Conservation (phyloP, 2,329 filamentous ascomycete genomes). For the Alternaria sp. region DNA sequence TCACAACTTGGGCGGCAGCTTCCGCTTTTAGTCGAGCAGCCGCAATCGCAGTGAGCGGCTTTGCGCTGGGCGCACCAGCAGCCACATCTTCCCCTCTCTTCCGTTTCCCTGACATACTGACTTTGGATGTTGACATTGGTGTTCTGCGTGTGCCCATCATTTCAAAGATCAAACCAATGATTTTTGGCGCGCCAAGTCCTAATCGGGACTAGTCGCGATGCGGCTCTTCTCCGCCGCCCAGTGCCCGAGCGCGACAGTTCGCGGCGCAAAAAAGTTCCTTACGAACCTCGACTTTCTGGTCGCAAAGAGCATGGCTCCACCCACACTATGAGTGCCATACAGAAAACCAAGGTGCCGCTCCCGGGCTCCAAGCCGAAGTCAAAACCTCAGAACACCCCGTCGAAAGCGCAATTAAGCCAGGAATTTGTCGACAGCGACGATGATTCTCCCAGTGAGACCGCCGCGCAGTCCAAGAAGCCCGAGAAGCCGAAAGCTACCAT, state of each 20-base stretch:
- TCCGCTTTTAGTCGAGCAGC: slow-evolving; percentile 40
- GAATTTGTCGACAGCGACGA: slow-evolving; percentile 46
- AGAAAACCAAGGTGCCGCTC: slow-evolving; percentile 44
- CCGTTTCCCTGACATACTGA: slow-evolving; percentile 41
- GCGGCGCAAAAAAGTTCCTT: slow-evolving; percentile 39
- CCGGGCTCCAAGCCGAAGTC: slow-evolving; percentile 38
- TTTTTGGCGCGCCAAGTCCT: slow-evolving; percentile 8
- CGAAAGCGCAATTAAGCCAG: slow-evolving; percentile 41
- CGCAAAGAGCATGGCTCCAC: slow-evolving; percentile 18
- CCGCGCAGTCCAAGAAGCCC: slow-evolving; percentile 20
- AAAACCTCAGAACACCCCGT: slow-evolving; percentile 23
- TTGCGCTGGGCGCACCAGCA: slow-evolving; percentile 11
- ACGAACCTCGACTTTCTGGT: slow-evolving; percentile 20
- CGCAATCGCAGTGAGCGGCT: slow-evolving; percentile 43
- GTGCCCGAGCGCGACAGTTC: slow-evolving; percentile 15
- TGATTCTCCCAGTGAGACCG: slow-evolving; percentile 35
- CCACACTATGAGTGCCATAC: slow-evolving; percentile 43
- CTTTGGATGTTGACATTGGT: slow-evolving; percentile 4
- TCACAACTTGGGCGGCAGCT: slow-evolving; percentile 17
- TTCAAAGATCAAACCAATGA: slow-evolving; percentile 3
- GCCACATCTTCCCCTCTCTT: slow-evolving; percentile 27
- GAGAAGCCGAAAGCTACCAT: slow-evolving; percentile 37
- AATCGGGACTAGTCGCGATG: slow-evolving; percentile 7
- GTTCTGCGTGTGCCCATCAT: slow-evolving; percentile 1
- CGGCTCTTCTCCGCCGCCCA: slow-evolving; percentile 12